These are phyloP conservation scores for Periconia macrospinosa DNA, from an alignment of 2,329 filamentous ascomycete species.

Conservation along the genomic window DNA sequence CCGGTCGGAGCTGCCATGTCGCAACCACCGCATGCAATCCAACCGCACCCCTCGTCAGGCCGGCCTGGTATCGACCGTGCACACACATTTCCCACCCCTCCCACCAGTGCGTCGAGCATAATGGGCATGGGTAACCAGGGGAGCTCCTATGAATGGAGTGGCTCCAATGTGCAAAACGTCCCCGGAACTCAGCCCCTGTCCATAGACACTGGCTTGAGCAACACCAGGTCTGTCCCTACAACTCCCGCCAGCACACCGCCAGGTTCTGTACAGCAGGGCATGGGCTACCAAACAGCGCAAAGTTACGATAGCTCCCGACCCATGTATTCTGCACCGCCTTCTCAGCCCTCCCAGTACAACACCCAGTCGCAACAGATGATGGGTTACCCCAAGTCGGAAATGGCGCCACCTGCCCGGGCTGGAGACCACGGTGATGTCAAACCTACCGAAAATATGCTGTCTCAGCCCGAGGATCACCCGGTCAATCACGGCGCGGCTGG, in stretches of 20 bases:
- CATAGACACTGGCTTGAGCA: slow-evolving; percentile 78
- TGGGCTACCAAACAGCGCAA: slow-evolving; percentile 74
- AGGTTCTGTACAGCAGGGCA: slow-evolving; percentile 75
- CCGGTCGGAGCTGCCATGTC: slow-evolving; percentile 62
- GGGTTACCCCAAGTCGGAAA: slow-evolving; percentile 80
- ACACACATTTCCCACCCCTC: slow-evolving; percentile 91
- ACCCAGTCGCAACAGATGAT: slow-evolving; percentile 66
- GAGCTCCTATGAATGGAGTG: slow-evolving; percentile 76
- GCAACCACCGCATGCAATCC: slow-evolving; percentile 68
- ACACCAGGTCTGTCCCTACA: slow-evolving; percentile 81
- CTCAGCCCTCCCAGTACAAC: slow-evolving; percentile 68
- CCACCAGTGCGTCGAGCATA: slow-evolving; percentile 87
- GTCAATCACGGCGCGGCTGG: slow-evolving; percentile 60
- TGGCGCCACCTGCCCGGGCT: slow-evolving; percentile 76
- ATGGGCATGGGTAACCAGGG: slow-evolving; percentile 75
- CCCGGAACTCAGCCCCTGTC: slow-evolving; percentile 72
- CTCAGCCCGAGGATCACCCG: slow-evolving; percentile 46
- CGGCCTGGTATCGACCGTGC: slow-evolving; percentile 76
- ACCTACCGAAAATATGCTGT: slow-evolving; percentile 62
- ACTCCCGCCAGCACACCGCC: slow-evolving; percentile 92
- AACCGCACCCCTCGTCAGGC: slow-evolving; percentile 57
- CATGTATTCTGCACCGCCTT: slow-evolving; percentile 73
- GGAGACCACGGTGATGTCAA: slow-evolving; percentile 68
- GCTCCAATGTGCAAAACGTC: slow-evolving; percentile 44
- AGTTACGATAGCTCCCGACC: slow-evolving; percentile 76